Percentiles rank a stretch among this genome's conserved stretches.
Evolutionary conservation across 768 basidiomycete species (phyloP).

Genomic region (Termitomyces sp.): DNA sequence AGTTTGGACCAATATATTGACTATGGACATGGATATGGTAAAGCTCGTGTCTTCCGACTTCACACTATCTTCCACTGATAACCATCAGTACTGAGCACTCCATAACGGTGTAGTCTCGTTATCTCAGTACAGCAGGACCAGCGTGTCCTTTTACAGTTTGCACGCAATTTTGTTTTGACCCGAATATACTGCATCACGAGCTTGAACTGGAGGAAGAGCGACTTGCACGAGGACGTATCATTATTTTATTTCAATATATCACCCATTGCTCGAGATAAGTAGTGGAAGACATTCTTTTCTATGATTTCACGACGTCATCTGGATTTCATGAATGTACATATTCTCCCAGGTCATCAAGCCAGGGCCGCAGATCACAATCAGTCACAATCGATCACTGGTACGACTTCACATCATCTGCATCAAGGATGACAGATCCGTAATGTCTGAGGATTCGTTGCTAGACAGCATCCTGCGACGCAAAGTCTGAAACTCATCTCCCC

Average conservation of each 20-base stretch:
- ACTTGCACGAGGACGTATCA: no score
- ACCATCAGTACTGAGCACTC: background rate
- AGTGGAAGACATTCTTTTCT: no score
- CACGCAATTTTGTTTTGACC: background rate
- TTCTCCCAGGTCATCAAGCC: background rate
- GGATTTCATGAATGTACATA: background rate
- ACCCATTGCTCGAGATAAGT: background rate
- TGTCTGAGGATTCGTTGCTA: conserved; percentile 14
- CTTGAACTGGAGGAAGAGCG: background rate
- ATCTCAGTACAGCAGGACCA: no score
- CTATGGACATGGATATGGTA: background rate
- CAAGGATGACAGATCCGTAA: background rate
- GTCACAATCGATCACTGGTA: no score
- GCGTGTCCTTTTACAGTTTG: no score
- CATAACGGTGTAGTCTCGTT: background rate
- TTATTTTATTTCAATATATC: background rate
- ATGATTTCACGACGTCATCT: background rate
- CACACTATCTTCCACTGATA: background rate
- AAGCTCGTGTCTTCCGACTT: background rate
- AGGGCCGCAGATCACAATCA: background rate
- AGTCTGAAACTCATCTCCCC: background rate
- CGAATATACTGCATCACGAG: background rate
- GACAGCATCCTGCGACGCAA: background rate
- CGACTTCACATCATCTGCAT: background rate
- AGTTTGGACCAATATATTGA: background rate